Evolutionary conservation across 495 filamentous ascomycete species (phyloP).

Genomic region (Astrothelium subdiscretum): DNA sequence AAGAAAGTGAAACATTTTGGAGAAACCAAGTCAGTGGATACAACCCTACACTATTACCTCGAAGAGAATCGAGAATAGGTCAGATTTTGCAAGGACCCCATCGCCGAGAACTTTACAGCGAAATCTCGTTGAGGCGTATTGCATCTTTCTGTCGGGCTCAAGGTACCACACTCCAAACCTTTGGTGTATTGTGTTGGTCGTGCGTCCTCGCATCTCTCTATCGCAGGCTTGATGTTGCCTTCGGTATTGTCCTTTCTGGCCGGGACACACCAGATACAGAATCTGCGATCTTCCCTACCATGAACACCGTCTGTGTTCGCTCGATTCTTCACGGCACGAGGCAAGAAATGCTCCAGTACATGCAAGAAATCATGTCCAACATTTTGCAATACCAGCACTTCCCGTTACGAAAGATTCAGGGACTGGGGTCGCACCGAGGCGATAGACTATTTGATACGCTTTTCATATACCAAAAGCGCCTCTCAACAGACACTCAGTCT

Average conservation of each 20-base stretch:
- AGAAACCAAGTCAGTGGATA: not conserved
- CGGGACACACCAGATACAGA: constrained; percentile 47
- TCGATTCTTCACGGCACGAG: constrained; percentile 50
- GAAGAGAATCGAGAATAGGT: not conserved
- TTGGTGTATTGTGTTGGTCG: constrained; percentile 56
- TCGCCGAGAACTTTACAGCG: constrained; percentile 38
- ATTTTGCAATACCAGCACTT: constrained; percentile 54
- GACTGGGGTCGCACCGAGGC: constrained; percentile 23
- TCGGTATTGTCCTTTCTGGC: constrained; percentile 62
- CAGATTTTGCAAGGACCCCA: constrained; percentile 18
- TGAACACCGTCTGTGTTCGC: constrained; percentile 63
- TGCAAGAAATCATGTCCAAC: constrained; percentile 39
- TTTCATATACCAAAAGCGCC: constrained; percentile 53
- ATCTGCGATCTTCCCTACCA: constrained; percentile 59
- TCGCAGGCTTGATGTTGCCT: constrained; percentile 50
- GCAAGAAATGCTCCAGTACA: constrained; percentile 48
- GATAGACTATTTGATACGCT: constrained; percentile 42
- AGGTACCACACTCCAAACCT: constrained; percentile 50
- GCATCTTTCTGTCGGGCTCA: constrained; percentile 43
- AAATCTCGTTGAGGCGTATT: constrained; percentile 23
- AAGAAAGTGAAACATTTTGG: not conserved
- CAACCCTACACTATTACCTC: not conserved
- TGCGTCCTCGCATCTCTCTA: constrained; percentile 45
- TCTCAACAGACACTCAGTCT: not conserved
- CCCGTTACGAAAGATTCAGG: constrained; percentile 51